Evolutionary conservation across 1,139 yeast species (phyloP).

Genomic region (Diutina ranongensis): DNA sequence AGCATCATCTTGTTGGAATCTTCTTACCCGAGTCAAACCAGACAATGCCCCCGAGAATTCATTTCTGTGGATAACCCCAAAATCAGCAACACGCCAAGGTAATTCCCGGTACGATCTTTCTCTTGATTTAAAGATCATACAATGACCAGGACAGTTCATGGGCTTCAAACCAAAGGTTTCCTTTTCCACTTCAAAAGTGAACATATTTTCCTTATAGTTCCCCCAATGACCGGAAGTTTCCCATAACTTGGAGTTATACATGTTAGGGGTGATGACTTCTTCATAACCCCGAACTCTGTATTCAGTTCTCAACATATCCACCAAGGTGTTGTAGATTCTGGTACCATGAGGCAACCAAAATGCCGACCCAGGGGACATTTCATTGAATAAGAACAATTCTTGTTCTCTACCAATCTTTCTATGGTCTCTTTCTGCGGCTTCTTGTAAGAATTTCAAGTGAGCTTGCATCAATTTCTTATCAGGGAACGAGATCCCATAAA

Average conservation of each 20-base stretch:
- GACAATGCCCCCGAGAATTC: slow-evolving; percentile 80
- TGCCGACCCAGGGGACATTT: slow-evolving; percentile 93
- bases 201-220: slow-evolving; percentile 94
- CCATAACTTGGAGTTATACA: slow-evolving; percentile 94
- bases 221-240: slow-evolving; percentile 98
- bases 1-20: slow-evolving; percentile 98
- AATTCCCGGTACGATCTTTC: slow-evolving; percentile 89
- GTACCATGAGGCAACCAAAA: slow-evolving; percentile 99
- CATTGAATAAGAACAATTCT: slow-evolving; percentile 90
- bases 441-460: slow-evolving; percentile 88
- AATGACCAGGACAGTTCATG: slow-evolving; percentile 99
- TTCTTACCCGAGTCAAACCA: slow-evolving; percentile 90
- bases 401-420: slow-evolving; percentile 94
- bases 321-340: slow-evolving; percentile 80
- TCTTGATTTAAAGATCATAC: slow-evolving; percentile 74
- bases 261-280: slow-evolving; percentile 96
- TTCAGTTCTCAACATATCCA: slow-evolving; percentile 67
- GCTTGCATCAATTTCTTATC: slow-evolving; percentile 96
- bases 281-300: slow-evolving; percentile 89
- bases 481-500: slow-evolving; percentile 98
- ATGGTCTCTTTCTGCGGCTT: slow-evolving; percentile 96
- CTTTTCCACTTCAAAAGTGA: slow-evolving; percentile 89
- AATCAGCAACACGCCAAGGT: slow-evolving; percentile 95
- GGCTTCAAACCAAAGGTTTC: slow-evolving; percentile 86
- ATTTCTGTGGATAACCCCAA: slow-evolving; percentile 90